Percentiles rank a stretch among this genome's conserved stretches.
These are phyloP conservation scores for Mortierella claussenii DNA, from an alignment of 192 early-diverging fungal genomes.

Conservation along the genomic window DNA sequence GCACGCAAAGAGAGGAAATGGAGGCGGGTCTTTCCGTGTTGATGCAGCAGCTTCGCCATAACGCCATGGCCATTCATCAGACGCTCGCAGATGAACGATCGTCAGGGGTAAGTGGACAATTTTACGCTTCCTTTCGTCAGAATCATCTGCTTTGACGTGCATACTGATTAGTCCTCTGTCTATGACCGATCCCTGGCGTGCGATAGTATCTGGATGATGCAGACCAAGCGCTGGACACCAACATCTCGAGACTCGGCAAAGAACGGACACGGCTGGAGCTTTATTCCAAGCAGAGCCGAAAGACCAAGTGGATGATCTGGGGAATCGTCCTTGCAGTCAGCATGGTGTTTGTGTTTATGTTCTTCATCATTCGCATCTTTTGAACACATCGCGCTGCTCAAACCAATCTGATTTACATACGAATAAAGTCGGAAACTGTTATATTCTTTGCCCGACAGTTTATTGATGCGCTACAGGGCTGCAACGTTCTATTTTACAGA, in stretches of 20 bases:
- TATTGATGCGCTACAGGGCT: too few species aligned
- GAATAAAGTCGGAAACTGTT: not conserved
- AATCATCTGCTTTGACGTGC: too few species aligned
- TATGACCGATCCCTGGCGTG: not conserved
- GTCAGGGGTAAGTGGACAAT: conserved; percentile 23
- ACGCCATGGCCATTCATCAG: conserved; percentile 41
- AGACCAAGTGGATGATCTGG: conserved; percentile 54
- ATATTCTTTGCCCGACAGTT: not conserved
- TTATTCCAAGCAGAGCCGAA: conserved; percentile 49
- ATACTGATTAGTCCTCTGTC: too few species aligned
- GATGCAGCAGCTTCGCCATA: conserved; percentile 43
- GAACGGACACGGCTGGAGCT: conserved; percentile 34
- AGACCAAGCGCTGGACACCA: conserved; percentile 40
- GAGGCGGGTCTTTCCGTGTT: conserved; percentile 32
- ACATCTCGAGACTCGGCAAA: conserved; percentile 42
- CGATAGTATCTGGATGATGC: conserved; percentile 37
- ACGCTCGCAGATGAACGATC: conserved; percentile 27
- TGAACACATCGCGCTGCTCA: too few species aligned
- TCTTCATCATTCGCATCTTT: conserved; percentile 50
- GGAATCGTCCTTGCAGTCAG: conserved; percentile 48
- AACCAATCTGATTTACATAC: too few species aligned
- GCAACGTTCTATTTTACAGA: conserved; percentile 5
- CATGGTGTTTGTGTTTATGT: conserved; percentile 48
- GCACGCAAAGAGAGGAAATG: conserved; percentile 39
- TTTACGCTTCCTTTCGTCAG: too few species aligned